Evolutionary conservation across 108 stramenopile genomes (phyloP).

Genomic region (Skeletonema grethae): DNA sequence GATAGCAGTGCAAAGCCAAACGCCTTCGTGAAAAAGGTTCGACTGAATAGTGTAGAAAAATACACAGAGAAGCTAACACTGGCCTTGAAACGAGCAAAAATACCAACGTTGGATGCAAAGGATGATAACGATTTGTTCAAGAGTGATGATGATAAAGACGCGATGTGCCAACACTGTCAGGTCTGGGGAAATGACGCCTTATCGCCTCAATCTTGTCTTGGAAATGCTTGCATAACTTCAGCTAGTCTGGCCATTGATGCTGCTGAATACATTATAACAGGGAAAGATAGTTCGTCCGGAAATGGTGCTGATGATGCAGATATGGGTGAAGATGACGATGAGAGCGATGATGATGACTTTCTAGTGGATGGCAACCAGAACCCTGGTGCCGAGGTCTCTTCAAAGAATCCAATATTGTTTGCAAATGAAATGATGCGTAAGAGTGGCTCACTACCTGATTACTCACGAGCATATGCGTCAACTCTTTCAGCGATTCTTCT

Average conservation of each 20-base stretch:
- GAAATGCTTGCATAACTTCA: conserved; percentile 10
- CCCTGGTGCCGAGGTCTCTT: not conserved
- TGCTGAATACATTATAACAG: conserved; percentile 59
- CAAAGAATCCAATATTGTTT: conserved; percentile 61
- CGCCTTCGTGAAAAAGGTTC: not conserved
- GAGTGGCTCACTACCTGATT: conserved; percentile 60
- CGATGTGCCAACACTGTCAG: conserved; percentile 16
- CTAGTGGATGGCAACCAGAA: conserved; percentile 33
- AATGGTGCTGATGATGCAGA: conserved; percentile 33
- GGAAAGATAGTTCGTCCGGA: conserved; percentile 45
- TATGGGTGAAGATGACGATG: conserved; percentile 36
- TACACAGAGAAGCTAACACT: conserved; percentile 29
- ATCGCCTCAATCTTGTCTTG: conserved; percentile 16
- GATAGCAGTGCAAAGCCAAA: conserved; percentile 1
- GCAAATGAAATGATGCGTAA: conserved; percentile 67
- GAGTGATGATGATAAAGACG: not conserved
- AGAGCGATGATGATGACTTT: conserved; percentile 15
- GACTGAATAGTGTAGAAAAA: conserved; percentile 19
- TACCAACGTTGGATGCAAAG: conserved; percentile 6
- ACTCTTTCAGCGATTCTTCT: conserved; percentile 46
- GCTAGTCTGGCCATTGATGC: conserved; percentile 55
- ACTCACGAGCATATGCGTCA: conserved; percentile 59
- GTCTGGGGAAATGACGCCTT: conserved; percentile 9
- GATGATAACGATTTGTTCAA: conserved; percentile 1
- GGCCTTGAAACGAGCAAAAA: conserved; percentile 28